Evolutionary conservation across 2,329 filamentous ascomycete genomes (phyloP), one percentile per base, ranked within the genome.

Genomic region (Diplodia sapinea): DNA sequence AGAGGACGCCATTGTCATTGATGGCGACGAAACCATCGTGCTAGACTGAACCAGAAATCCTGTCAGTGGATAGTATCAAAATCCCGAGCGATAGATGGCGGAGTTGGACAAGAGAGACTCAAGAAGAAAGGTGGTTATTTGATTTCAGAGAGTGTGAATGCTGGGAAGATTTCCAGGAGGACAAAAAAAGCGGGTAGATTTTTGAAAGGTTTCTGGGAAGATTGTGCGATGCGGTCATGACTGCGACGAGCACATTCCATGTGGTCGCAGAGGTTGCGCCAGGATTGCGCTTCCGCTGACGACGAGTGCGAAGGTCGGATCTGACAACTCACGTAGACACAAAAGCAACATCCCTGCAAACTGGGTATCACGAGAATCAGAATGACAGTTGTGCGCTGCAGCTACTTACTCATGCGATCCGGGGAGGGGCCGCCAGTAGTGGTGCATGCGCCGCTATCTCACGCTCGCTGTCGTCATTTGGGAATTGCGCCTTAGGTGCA

Each of bases 381-480:
- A 29, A 20, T n/a, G 17, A 55, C 31, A 20, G 29, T 33, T 62
- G 26, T 33, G 17, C 23, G 40, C 20, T 50, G 29, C 57, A 11
- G 57, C n/a, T 13, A 29, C 38, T 47, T 59, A 47, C 20, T 47
- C 23, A n/a, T 40, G 26, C 26, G 23, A 20, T 62, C 40, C 57
- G 57, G n/a, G 9, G 40, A 23, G n/a, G 23, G 23, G 5, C 31
- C 15, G 31, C 11, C 4, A 33, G 31, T 26, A 4, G 26, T 26
- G 26, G 26, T 26, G 26, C 26, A 26, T 26, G 15, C 40, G 40
- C 17, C 4, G 26, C 20, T 8, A n/a, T 36, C 57, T 17, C n/a
- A 29, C 26, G 40, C 57, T 33, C 17, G 7, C 26, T 62, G 57
- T 62, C 57, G 57, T 62, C 57, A 62, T 62, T 33, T 49, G 23